Percentiles rank a stretch among this genome's conserved stretches.
Conservation (phyloP, 495 filamentous ascomycete genomes). For the Penicillium steckii region DNA sequence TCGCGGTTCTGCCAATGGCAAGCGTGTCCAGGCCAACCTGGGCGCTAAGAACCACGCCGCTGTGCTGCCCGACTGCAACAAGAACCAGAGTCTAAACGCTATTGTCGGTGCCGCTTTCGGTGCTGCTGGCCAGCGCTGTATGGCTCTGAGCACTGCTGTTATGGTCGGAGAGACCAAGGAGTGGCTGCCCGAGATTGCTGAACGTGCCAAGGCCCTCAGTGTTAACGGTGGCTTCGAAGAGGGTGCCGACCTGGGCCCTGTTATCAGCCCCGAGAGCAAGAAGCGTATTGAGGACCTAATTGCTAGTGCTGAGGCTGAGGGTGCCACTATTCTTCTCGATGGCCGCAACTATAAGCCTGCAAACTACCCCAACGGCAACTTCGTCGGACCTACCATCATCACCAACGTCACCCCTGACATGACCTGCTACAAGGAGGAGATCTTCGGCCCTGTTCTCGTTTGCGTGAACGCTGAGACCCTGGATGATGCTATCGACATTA, state of each 20-base stretch:
- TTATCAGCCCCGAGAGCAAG: constrained; percentile 92
- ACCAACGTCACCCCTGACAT: constrained; percentile 87
- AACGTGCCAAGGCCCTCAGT: constrained; percentile 83
- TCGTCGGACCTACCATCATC: constrained; percentile 91
- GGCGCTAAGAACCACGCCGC: constrained; percentile 99
- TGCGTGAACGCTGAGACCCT: constrained; percentile 70
- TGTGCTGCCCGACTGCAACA: constrained; percentile 94
- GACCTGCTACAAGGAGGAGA: constrained; percentile 94
- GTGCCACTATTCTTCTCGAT: constrained; percentile 92
- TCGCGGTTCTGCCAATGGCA: constrained; percentile 87
- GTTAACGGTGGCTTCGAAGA: constrained; percentile 95
- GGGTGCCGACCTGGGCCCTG: constrained; percentile 92
- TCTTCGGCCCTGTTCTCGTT: constrained; percentile 84
- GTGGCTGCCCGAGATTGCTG: constrained; percentile 89
- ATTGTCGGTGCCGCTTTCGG: constrained; percentile 95
- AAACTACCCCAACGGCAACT: constrained; percentile 97
- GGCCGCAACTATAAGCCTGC: constrained; percentile 82
- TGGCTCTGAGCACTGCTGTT: constrained; percentile 92
- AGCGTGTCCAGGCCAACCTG: constrained; percentile 94
- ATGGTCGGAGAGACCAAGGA: constrained; percentile 93
- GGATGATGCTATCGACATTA: constrained; percentile 68
- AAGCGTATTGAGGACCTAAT: constrained; percentile 88
- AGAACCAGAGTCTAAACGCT: constrained; percentile 94
- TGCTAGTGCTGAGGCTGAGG: constrained; percentile 84
- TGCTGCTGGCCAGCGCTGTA: constrained; percentile 95